A percentile compares a stretch with the other conserved stretches of the same genome.
These are phyloP conservation scores for Acarospora socialis DNA, from an alignment of 2,329 filamentous ascomycete species.

Conservation along the genomic window DNA sequence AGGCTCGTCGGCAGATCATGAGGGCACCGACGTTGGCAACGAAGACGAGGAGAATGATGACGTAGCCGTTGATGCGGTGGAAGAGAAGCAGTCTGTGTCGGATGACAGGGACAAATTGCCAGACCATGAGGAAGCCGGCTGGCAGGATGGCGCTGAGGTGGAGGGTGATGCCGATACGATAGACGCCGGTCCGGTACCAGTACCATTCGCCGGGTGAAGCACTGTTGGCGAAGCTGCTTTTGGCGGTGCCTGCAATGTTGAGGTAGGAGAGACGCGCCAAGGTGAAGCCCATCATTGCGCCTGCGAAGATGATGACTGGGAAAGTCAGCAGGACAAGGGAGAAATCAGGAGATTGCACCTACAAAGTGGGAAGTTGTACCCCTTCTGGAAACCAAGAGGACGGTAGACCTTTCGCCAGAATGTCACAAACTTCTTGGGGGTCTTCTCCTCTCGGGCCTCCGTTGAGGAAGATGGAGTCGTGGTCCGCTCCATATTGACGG, in stretches of 20 bases:
- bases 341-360: conserved; percentile 6
- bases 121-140: conserved; percentile 24
- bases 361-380: conserved; percentile 44
- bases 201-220: conserved; percentile 18
- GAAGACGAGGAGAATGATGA: conserved; percentile 35
- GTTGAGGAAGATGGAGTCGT: too few relatives aligned
- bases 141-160: conserved; percentile 29
- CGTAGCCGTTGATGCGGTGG: conserved; percentile 48
- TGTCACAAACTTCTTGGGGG: conserved; percentile 10
- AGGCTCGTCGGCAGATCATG: conserved; percentile 36
- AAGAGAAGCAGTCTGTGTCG: conserved; percentile 36
- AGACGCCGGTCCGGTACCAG: conserved; percentile 24
- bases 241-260: conserved; percentile 25
- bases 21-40: conserved; percentile 35
- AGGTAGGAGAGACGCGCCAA: conserved; percentile 37
- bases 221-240: conserved; percentile 9
- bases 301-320: conserved; percentile 29
- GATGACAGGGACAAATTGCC: conserved; percentile 31
- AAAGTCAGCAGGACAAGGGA: neutral
- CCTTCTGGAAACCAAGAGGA: conserved; percentile 40
- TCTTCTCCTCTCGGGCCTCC: too few relatives aligned
- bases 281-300: conserved; percentile 33
- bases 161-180: conserved; percentile 28
- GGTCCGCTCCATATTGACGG: too few relatives aligned
- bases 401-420: conserved; percentile 27